Percentiles rank a stretch among this genome's conserved stretches.
Conservation (phyloP, 768 basidiomycete genomes). For the Pholiota conissans region DNA sequence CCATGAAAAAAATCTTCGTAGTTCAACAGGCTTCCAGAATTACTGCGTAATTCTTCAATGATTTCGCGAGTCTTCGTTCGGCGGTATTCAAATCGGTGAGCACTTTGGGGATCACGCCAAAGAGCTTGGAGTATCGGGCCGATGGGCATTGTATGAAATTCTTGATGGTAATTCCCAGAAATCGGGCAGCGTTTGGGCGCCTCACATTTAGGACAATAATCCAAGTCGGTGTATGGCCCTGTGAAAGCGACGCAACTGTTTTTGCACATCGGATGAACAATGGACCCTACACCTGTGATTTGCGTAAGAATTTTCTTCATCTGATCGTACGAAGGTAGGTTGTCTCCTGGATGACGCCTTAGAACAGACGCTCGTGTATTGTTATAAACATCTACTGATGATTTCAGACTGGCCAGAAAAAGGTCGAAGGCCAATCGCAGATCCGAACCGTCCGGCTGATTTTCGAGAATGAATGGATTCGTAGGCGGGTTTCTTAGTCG, state of each 20-base stretch:
- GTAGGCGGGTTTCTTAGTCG: slow-evolving; percentile 1
- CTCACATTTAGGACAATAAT: slow-evolving; percentile 10
- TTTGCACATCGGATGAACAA: slow-evolving; percentile 17
- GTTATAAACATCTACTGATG: slow-evolving; percentile 9
- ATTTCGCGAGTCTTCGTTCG: not conserved
- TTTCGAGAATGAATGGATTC: not conserved
- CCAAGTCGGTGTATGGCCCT: slow-evolving; percentile 12
- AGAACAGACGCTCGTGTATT: not conserved
- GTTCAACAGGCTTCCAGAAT: not conserved
- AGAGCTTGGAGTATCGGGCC: slow-evolving; percentile 24
- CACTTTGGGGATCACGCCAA: slow-evolving; percentile 11
- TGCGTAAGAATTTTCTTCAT: slow-evolving; percentile 10
- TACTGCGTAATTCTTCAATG: not conserved
- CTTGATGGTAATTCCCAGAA: slow-evolving; percentile 5
- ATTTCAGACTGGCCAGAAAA: not conserved
- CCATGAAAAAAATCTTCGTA: slow-evolving; percentile 30
- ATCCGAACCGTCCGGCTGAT: not conserved
- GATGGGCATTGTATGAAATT: slow-evolving; percentile 23
- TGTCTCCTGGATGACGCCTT: not conserved
- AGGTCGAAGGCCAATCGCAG: slow-evolving; percentile 4
- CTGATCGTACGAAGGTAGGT: slow-evolving; percentile 3
- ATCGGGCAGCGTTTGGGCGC: slow-evolving; percentile 1
- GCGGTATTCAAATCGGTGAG: slow-evolving; percentile 7
- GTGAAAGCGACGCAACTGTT: slow-evolving; percentile 18
- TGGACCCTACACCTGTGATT: slow-evolving; percentile 14